These are phyloP conservation scores for Larix kaempferi DNA, from an alignment of 75 land plant genomes.

Conservation along the genomic window DNA sequence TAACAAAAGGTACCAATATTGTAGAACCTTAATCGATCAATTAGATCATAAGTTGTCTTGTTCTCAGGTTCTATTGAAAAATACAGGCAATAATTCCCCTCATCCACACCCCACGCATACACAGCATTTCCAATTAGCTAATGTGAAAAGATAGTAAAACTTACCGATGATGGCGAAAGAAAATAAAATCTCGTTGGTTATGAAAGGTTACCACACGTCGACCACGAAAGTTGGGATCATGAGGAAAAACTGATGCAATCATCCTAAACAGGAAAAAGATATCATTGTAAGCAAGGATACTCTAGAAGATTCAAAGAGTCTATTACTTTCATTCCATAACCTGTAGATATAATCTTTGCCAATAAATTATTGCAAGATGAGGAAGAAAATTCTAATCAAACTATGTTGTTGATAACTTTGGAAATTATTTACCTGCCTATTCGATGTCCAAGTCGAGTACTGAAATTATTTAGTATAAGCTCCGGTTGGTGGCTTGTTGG, in stretches of 20 bases:
- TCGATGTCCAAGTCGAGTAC: conserved; percentile 84
- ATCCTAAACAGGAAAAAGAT: conserved; percentile 34
- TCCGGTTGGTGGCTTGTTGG: conserved; percentile 89
- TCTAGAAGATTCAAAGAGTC: neutral
- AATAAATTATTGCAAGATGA: too few relatives aligned
- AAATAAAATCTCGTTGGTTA: conserved; percentile 95
- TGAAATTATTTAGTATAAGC: conserved; percentile 84
- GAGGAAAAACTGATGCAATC: conserved; percentile 84
- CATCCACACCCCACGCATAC: too few relatives aligned
- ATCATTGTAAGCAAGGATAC: neutral
- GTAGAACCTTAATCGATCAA: too few relatives aligned
- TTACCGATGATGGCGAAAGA: conserved; percentile 92
- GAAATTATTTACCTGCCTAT: conserved; percentile 62
- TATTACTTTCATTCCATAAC: neutral
- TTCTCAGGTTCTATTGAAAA: too few relatives aligned
- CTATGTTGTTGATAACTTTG: neutral
- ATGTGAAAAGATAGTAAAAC: conserved; percentile 4
- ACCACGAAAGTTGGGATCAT: conserved; percentile 84
- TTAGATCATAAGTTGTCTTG: too few relatives aligned
- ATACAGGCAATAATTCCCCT: too few relatives aligned
- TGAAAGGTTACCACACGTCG: conserved; percentile 95
- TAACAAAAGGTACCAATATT: too few relatives aligned
- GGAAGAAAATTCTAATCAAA: neutral
- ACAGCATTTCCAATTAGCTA: too few relatives aligned
- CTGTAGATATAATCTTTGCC: neutral